Conservation (phyloP, 2,329 filamentous ascomycete species). For the Xylariaceae sp. region DNA sequence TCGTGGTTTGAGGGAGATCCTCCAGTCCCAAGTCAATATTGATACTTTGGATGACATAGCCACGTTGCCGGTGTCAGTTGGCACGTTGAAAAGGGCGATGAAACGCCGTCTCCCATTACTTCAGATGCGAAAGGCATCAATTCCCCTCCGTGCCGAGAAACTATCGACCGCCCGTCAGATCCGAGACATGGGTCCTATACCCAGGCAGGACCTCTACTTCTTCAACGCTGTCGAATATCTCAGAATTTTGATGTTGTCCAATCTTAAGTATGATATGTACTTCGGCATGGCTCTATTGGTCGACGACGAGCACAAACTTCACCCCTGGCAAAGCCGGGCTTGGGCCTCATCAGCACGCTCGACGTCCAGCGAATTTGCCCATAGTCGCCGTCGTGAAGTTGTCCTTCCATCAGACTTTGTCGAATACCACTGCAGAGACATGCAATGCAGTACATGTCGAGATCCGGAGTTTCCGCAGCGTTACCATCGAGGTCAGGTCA, state of each 20-base stretch:
- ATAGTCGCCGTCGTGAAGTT: not conserved
- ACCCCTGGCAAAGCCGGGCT: not conserved
- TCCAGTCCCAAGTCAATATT: not conserved
- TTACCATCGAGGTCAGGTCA: not conserved
- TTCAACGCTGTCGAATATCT: not conserved
- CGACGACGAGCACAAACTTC: not conserved
- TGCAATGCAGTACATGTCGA: not conserved
- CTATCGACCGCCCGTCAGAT: not conserved
- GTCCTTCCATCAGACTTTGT: not conserved
- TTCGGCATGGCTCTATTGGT: not conserved
- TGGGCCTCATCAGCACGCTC: not conserved
- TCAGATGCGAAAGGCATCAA: not conserved
- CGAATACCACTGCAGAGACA: not conserved
- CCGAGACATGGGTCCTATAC: not conserved
- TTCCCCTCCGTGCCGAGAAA: not conserved
- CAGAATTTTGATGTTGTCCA: not conserved
- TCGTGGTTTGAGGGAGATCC: not conserved
- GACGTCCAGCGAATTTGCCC: not conserved
- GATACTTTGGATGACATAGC: not conserved
- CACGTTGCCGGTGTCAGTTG: not conserved
- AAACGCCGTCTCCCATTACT: not conserved
- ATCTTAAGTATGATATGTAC: not conserved
- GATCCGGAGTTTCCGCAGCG: too few species aligned
- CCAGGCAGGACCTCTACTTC: not conserved
- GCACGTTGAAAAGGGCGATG: not conserved